Conservation (phyloP, 1,284 basidiomycete genomes). For the Tylopilus sp. region DNA sequence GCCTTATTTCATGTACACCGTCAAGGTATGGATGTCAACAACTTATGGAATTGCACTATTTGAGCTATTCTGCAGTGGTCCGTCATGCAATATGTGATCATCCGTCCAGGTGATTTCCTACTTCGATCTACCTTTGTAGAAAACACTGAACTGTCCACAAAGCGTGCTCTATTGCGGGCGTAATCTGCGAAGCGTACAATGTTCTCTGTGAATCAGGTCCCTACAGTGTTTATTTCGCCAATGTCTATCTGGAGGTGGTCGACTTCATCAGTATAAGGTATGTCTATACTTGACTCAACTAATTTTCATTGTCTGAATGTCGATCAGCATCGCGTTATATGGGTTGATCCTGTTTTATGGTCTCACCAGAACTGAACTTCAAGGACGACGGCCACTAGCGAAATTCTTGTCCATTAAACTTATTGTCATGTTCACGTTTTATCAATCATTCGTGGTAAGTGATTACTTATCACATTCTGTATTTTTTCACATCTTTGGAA, state of each 20-base stretch:
- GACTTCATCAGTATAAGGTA: conserved; percentile 86
- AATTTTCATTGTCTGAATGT: conserved; percentile 7
- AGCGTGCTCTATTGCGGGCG: conserved; percentile 72
- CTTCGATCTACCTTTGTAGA: conserved; percentile 40
- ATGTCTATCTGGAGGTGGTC: conserved; percentile 76
- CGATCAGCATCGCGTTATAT: conserved; percentile 76
- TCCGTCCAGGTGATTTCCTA: conserved; percentile 70
- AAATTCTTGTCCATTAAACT: conserved; percentile 89
- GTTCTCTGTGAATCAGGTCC: conserved; percentile 75
- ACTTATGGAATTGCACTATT: background rate
- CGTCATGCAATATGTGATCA: conserved; percentile 86
- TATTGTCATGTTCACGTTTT: conserved; percentile 89
- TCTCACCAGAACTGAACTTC: conserved; percentile 81
- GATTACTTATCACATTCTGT: background rate
- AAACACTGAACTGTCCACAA: conserved; percentile 20
- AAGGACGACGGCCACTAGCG: conserved; percentile 79
- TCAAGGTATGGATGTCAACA: conserved; percentile 66
- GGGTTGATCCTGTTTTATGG: conserved; percentile 86
- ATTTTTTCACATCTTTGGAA: background rate
- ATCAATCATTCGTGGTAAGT: conserved; percentile 79
- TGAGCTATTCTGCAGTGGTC: conserved; percentile 64
- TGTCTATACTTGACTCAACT: conserved; percentile 16
- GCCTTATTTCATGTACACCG: conserved; percentile 90
- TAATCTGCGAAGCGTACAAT: conserved; percentile 74
- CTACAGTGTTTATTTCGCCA: conserved; percentile 72